A percentile compares a stretch with the other conserved stretches of the same genome.
phyloP scores from a whole-genome alignment of 345 rosid species.

The Linum usitatissimum region DNA sequence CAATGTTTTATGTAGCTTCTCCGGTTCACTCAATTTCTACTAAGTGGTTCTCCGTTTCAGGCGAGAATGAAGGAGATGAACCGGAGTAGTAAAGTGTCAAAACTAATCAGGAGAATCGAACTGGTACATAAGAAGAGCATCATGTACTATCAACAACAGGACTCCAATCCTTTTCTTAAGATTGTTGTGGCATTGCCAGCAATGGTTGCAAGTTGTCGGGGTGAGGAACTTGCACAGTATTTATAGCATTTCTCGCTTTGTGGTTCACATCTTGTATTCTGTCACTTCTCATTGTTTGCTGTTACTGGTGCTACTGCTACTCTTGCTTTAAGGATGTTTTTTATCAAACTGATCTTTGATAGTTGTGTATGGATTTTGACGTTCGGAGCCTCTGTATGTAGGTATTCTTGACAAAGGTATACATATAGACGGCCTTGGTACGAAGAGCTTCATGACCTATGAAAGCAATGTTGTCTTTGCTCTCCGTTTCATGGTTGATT shows the following conservation, averaged over 20 bases:
- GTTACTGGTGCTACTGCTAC: background rate
- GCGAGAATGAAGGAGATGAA: slow-evolving; percentile 73
- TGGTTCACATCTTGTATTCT: background rate
- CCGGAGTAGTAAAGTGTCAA: slow-evolving; percentile 50
- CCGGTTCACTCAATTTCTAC: background rate
- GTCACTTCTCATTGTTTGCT: background rate
- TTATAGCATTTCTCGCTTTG: no score
- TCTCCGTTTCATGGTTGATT: slow-evolving; percentile 93
- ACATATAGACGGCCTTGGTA: slow-evolving; percentile 86
- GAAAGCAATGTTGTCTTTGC: slow-evolving; percentile 93
- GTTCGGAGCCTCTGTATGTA: slow-evolving; percentile 19
- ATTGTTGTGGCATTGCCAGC: slow-evolving; percentile 88
- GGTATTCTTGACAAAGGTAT: slow-evolving; percentile 95
- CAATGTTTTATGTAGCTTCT: slow-evolving; percentile 2
- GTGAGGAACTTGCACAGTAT: slow-evolving; percentile 27
- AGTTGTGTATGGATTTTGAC: background rate
- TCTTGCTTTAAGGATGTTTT: background rate
- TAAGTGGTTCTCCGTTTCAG: slow-evolving; percentile 27
- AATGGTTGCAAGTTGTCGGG: slow-evolving; percentile 84
- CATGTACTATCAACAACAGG: slow-evolving; percentile 85
- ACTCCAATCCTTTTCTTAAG: slow-evolving; percentile 70
- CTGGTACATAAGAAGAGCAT: slow-evolving; percentile 74
- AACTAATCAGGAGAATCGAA: slow-evolving; percentile 47
- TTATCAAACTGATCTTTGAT: background rate
- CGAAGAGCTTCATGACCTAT: slow-evolving; percentile 78